phyloP scores from a whole-genome alignment of 495 filamentous ascomycete genomes.

The Tuber brumale region DNA sequence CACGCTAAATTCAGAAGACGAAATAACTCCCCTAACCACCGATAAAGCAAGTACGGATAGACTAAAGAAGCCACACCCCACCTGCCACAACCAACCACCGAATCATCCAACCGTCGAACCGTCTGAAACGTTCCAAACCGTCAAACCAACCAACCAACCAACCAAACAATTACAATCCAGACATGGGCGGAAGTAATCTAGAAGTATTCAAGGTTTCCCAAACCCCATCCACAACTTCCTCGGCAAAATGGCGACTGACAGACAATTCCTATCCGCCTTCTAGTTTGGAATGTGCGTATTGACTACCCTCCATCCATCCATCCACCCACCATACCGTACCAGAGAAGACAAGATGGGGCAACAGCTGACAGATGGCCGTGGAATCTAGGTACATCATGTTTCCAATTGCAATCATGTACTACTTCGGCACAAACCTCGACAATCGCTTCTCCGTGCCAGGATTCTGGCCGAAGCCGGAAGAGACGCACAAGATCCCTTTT shows the following conservation, averaged over 20 bases:
- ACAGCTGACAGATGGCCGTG: background rate
- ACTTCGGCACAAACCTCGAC: conserved; percentile 98
- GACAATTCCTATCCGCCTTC: conserved; percentile 8
- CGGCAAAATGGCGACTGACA: background rate
- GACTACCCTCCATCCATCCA: background rate
- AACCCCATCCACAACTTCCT: background rate
- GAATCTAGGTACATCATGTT: conserved; percentile 84
- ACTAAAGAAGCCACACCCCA: no score
- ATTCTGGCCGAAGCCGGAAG: conserved; percentile 86
- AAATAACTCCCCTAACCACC: background rate
- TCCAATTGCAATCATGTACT: conserved; percentile 98
- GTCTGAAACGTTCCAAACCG: background rate
- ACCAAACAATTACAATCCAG: conserved; percentile 35
- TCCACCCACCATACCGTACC: background rate
- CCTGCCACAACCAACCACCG: background rate
- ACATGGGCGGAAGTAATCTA: conserved; percentile 79
- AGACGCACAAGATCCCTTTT: conserved; percentile 81
- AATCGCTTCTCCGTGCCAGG: conserved; percentile 75
- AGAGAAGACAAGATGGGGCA: background rate
- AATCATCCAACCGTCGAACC: background rate
- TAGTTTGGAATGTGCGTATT: conserved; percentile 37
- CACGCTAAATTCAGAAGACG: background rate
- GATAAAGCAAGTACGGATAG: background rate
- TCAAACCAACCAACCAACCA: background rate
- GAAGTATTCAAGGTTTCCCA: conserved; percentile 84